Base-by-base conservation (phyloP, 2,329 filamentous ascomycete species). In the Dactylellina parvicollis region DNA sequence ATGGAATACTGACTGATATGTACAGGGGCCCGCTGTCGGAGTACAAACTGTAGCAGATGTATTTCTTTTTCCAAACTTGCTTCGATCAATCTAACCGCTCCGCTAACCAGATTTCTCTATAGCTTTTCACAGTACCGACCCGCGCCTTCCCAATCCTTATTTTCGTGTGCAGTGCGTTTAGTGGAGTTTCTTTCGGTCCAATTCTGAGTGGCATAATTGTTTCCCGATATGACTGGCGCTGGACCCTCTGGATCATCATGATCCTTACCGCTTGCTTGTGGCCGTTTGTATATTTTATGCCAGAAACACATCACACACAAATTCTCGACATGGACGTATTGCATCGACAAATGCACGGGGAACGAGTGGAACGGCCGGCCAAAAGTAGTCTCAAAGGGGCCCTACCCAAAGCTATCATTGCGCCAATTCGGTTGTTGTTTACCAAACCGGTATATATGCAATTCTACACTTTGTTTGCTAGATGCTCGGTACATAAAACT, bases 231-330 rank as follows among this genome's bases (percentile, higher is more conserved):
- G 14, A 56, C 32, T 65, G 49, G 61, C 34, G 36, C 28, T 65
- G 49, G 61, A 65, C 40, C 18, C 24, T 65, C 9, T 65, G 61
- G 61, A 24, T 30, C 1, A 55, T 47, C 10, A 46, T 65, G 61
- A 56, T 65, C 14, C 34, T 65, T 7, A 44, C 61, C 1, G 12
- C 26, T 34, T 65, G 61, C 18, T 28, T 56, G n/a, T 56, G 30
- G 4, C 49, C 61, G 4, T 65, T 65, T 9, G 28, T 55, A 14
- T 65, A 65, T 16, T 56, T 55, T 22, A 65, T 65, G 61, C 61
- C 61, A 18, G 61, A 65, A 36, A 65, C 61, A 3, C 36, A 65
- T 30, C 49, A 30, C 9, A 55, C 36, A 1, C 34, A 18, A 10
- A 65, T 56, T 8, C 18, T 55, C 1, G 49, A 55, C 26, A 46